Conservation (phyloP, 139 green algal genomes). For the Chlorella sp. region DNA sequence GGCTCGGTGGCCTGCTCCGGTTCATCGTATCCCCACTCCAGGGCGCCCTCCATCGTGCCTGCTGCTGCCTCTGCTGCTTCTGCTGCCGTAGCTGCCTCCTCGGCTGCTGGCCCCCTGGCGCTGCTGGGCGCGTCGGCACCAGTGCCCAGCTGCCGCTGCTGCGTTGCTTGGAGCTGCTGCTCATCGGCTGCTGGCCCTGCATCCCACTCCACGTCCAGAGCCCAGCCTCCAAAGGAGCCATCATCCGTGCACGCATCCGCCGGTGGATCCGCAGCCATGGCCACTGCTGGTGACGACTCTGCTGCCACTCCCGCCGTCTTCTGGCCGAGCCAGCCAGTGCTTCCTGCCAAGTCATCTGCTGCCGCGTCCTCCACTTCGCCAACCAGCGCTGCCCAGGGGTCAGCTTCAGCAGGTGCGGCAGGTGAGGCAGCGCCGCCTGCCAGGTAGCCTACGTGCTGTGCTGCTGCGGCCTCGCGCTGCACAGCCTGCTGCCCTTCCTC, state of each 20-base stretch:
- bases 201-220: no score
- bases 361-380: neutral
- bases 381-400: constrained; percentile 27
- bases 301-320: neutral
- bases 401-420: neutral
- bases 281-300: neutral
- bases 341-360: no score
- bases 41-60: neutral
- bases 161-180: no score
- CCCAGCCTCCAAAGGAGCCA: no score
- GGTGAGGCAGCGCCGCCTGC: neutral
- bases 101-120: neutral
- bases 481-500: neutral
- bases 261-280: no score
- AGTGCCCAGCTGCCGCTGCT: no score
- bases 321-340: neutral
- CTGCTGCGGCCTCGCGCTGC: neutral
- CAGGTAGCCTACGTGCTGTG: neutral
- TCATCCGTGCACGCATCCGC: no score
- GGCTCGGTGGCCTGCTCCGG: neutral
- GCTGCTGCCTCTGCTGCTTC: neutral
- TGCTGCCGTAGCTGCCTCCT: neutral
- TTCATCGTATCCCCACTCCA: constrained; percentile 22
- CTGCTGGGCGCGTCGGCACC: no score
- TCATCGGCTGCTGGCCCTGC: no score